Evolutionary conservation across 306 rosid genomes (phyloP).

Genomic region (Vigna radiata): DNA sequence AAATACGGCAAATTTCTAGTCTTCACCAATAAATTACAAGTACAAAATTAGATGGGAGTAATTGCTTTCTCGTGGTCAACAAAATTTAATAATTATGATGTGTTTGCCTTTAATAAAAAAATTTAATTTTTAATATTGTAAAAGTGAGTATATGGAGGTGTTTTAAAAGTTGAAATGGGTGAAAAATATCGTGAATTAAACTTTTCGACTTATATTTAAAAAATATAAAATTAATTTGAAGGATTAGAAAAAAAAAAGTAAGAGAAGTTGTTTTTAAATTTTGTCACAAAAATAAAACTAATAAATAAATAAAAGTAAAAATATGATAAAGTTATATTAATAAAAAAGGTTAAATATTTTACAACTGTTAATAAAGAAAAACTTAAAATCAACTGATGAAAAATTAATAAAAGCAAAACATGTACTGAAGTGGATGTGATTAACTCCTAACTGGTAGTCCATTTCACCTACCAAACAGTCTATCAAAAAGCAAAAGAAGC

Average conservation of each 20-base stretch:
- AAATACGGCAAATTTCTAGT: constrained; percentile 1
- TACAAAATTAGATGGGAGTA: constrained; percentile 15
- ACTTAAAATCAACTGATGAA: background rate
- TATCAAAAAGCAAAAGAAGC: constrained; percentile 11
- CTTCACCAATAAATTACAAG: constrained; percentile 13
- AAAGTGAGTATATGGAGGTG: too few relatives aligned
- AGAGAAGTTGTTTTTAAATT: too few relatives aligned
- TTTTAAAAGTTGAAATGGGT: too few relatives aligned
- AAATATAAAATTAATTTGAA: too few relatives aligned
- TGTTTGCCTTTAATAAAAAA: background rate
- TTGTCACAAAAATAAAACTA: too few relatives aligned
- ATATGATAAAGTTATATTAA: too few relatives aligned
- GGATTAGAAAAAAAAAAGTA: too few relatives aligned
- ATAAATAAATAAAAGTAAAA: too few relatives aligned
- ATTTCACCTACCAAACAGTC: constrained; percentile 17
- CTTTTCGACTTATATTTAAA: too few relatives aligned
- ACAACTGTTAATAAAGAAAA: background rate
- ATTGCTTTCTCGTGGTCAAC: background rate
- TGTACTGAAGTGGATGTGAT: background rate
- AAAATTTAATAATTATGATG: constrained; percentile 3
- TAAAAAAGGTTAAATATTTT: too few relatives aligned
- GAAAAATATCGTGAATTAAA: too few relatives aligned
- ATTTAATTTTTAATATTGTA: background rate
- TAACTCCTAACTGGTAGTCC: background rate
- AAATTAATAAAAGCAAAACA: background rate